Evolutionary conservation across 2,329 filamentous ascomycete species (phyloP), one percentile per base, ranked within the genome.

Genomic region (Zasmidium angulare): DNA sequence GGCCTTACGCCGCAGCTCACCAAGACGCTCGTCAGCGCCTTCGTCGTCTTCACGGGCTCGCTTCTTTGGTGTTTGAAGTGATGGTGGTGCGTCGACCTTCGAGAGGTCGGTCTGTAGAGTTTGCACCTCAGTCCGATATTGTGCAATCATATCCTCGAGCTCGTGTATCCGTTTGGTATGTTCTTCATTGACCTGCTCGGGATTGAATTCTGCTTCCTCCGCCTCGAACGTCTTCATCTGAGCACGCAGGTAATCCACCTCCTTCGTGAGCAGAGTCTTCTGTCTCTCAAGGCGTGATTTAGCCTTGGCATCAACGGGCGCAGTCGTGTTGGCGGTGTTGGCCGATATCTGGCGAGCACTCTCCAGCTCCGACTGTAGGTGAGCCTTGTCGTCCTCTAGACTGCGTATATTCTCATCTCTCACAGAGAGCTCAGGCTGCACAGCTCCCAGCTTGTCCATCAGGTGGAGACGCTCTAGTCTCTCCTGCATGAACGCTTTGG

Each of bases 201-300:
- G 86, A 56, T 93, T 87, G 77, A 97, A 89, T 0, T 93, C 93
- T 55, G 86, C 85, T 69, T 98, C 93, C 74, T 99, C 95, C 0
- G 86, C 84, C 69, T 98, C 91, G 61, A 96, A 78, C 0, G 90
- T 89, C 76, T 93, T 93, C 56, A 98, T 82, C 74, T 99, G 95
- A 0, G 91, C 93, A 21, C 95, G 89, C 6, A 99, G 83, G 72
- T 96, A 96, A 66, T 97, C 93, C 0, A 95, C 91, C 73, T 99
- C 96, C 71, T 97, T 97, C 22, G 91, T 82, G 0, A 93, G 91
- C 7, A 99, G 82, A 0, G 84, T 85, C 59, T 91, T 89, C 72
- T 98, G 93, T 59, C 95, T 84, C 68, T 99, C 93, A 0, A 97
- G 78, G 29, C 95, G 85, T 55, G 89, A 79, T 47, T 86, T 87